Base-by-base conservation (phyloP, 441 rosid genomes). In the Adansonia grandidieri region DNA sequence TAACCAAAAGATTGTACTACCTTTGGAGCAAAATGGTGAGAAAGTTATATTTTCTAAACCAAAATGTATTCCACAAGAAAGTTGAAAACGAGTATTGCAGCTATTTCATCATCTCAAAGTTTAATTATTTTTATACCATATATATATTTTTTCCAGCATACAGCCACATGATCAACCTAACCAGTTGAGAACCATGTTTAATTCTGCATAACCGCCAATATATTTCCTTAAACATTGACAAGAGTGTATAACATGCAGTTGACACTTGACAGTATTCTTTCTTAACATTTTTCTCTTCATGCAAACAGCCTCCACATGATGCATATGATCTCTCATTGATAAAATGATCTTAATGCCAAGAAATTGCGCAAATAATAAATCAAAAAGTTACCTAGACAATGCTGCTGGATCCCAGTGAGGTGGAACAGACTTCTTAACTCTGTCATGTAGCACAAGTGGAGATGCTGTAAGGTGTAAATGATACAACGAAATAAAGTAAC, bases 401-500 rank as follows among this genome's bases (percentile, higher is more conserved):
- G 84, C 78, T 66, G 88, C 91, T 58, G 96, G 92, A 86, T 90
- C 91, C 96, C 96, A 91, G 45, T 82, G 87, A 56, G 92, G 77
- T 0, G 96, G 96, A 77, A 90, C 93, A 47, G 89, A 80, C 79
- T 87, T 85, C 85, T 85, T 87, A 60, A 91, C 91, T 67, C 86
- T 83, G 40, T 88, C 91, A 75, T 83, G 87, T 72, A 91, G 84
- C 14, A 86, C 72, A 7, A 90, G 75, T 0, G 90, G 89, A 78
- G 90, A 88, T 10, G 89, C 82, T 37, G 91, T 91, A 44, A 91
- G 86, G 83, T 91, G 92, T 80, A 91, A 80, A 84, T 88, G 82
- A 85, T 89, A 90, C 82, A 91, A 77, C 3, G 93, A 87, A 80
- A 91, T 91, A 81, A 91, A 91, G 85, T 87, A 91, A 74, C 92